Evolutionary conservation across 2,329 filamentous ascomycete species (phyloP).

Genomic region (Aureobasidium vineae): DNA sequence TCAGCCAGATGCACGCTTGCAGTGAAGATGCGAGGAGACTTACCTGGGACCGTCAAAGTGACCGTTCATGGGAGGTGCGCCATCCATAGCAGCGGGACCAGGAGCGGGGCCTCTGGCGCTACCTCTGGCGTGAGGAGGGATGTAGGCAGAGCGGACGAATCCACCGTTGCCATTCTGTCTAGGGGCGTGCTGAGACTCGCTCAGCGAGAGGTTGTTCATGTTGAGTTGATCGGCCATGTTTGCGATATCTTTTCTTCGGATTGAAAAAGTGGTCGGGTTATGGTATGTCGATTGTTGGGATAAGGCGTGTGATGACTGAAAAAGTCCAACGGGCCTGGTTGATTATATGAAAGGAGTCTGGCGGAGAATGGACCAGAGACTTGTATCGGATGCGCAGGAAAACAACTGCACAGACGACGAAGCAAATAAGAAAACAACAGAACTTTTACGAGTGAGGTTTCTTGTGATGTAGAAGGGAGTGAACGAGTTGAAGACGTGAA

Average conservation of each 20-base stretch:
- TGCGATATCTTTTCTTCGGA: not conserved
- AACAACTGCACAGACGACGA: constrained; percentile 25
- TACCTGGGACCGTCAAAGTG: constrained; percentile 56
- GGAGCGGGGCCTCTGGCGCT: constrained; percentile 47
- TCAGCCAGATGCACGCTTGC: constrained; percentile 29
- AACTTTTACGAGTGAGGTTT: constrained; percentile 21
- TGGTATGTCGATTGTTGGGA: constrained; percentile 14
- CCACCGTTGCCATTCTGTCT: constrained; percentile 45
- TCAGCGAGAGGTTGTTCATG: constrained; percentile 72
- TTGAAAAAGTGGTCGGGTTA: not conserved
- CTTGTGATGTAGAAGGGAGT: constrained; percentile 12
- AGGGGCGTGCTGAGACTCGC: constrained; percentile 61
- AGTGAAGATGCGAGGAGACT: constrained; percentile 18
- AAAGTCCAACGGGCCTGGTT: not conserved
- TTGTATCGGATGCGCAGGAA: constrained; percentile 24
- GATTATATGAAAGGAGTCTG: constrained; percentile 21
- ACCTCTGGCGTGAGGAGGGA: constrained; percentile 77
- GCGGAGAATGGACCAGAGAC: constrained; percentile 1
- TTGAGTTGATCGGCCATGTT: constrained; percentile 79
- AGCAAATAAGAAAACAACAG: constrained; percentile 25
- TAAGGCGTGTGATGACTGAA: constrained; percentile 13
- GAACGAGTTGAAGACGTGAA: not conserved
- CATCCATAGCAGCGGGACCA: constrained; percentile 41
- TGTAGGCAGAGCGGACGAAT: constrained; percentile 68
- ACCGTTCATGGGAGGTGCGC: constrained; percentile 43